Evolutionary conservation across 805 yeast species (phyloP), one percentile per base, ranked within the genome.

Genomic region (Lipomyces oligophaga): DNA sequence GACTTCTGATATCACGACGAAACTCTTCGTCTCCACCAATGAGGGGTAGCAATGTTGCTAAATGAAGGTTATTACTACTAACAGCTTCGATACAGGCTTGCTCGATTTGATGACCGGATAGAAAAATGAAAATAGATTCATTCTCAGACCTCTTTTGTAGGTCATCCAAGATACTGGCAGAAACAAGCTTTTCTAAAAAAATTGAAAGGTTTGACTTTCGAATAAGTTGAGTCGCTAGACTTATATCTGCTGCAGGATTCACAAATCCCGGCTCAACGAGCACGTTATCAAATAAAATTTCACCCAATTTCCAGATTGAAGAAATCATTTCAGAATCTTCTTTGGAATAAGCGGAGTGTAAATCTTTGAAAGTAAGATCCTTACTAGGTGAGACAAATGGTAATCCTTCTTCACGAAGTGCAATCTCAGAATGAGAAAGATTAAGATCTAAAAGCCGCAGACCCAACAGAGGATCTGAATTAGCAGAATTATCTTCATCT

Each of bases 1-100:
- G 96, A 27, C 64, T 63, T 5, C 60, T 54, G 0, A 96, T 89
- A 42, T 78, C 69, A 0, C 58, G 59, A 40, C 71, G 70, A 2
- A 83, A 81, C 1, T 73, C 70, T 55, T 81, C 84, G 56, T 83
- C 81, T 0, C 93, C 80, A 27, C 85, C 95, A 5, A 83, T 62
- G 34, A 84, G 67, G 0, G 96, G 74, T 10, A 90, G 63, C 22
- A 86, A 59, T 0, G 78, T 78, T 0, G 95, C 79, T 16, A 90
- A 64, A 62, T 89, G 95, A 4, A 75, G 66, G 58, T 85, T 84
- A 6, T 74, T 73, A 0, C 83, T 65, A n/a, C 73, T 67, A 1
- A 80, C 64, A 1, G 96, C 89, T 2, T 69, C 49, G 25, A 71
- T 69, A 4, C 81, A 70, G 1, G 97, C 97, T 22, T 70, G 70